Base-by-base conservation (phyloP, 352 stramenopile species). In the Globisporangium rhizosaccharum region DNA sequence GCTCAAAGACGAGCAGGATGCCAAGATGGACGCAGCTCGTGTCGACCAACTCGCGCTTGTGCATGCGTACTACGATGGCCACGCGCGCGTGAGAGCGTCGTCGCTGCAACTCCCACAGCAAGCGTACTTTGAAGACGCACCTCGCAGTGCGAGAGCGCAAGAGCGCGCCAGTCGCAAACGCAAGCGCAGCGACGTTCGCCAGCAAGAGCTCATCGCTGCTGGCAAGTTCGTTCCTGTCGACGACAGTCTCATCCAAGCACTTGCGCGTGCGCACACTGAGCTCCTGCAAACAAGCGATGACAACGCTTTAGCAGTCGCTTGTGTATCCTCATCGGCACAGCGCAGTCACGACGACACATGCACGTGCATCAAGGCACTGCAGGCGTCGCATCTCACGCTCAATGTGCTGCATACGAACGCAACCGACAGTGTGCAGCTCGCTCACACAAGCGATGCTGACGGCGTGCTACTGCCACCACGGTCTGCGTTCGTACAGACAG, bases 171-270 rank as follows among this genome's bases (percentile, higher is more conserved):
- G 56, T 36, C 72, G 69, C 49, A 76, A 82, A 36, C 67, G 77
- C 17, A 79, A 86, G 48, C 67, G 71, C 20, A 57, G 71, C 47
- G 66, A 79, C 3, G 57, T 60, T 25, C 64, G 67, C 25, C 61
- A 85, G 14, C 45, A 70, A n/a, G 56, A 77, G 36, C 70, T 88
- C 48, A 61, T 60, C 17, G 65, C 52, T 23, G 36, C 65, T n/a
- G 72, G 73, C 15, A 86, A 85, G 53, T 88, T 85, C 56, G 69
- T 87, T 11, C 71, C 73, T 12, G 37, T 87, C 44, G 67, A 69
- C 49, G 55, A 41, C 10, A 42, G 10, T 12, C 62, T 77, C 1
- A 42, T 56, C 15, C 23, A 37, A 2, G 50, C 61, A 30, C 55
- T 85, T 25, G 30, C 67, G 18, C 41, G n/a, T 1, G 66, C 70